Evolutionary conservation across 2,329 filamentous ascomycete species (phyloP).

Genomic region (Colletotrichum godetiae): DNA sequence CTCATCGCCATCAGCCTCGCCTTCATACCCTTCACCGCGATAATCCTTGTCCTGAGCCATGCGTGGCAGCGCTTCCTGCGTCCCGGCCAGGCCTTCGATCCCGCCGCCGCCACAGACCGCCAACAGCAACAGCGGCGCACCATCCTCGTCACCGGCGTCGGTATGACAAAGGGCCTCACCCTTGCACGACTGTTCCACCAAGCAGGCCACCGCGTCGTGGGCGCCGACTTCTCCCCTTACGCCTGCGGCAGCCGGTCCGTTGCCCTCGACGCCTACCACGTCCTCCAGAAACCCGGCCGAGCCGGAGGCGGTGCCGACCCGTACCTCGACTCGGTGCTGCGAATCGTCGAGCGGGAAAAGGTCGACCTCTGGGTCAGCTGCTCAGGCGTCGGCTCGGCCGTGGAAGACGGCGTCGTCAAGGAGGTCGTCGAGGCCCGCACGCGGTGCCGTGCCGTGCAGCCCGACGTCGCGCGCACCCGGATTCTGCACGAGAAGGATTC

Average conservation of each 20-base stretch:
- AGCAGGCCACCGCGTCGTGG: constrained; percentile 76
- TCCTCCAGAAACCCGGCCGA: constrained; percentile 45
- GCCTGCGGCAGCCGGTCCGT: constrained; percentile 69
- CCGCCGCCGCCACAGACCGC: background rate
- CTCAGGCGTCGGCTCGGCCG: constrained; percentile 73
- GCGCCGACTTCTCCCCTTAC: constrained; percentile 70
- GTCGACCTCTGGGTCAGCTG: constrained; percentile 81
- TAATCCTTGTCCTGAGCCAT: constrained; percentile 9
- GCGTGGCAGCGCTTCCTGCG: constrained; percentile 17
- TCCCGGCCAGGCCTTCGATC: background rate
- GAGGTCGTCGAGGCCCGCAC: constrained; percentile 69
- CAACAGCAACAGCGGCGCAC: constrained; percentile 38
- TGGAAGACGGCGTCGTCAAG: constrained; percentile 75
- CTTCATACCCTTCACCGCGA: constrained; percentile 25
- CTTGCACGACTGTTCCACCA: constrained; percentile 74
- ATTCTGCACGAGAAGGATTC: constrained; percentile 72
- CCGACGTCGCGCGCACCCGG: constrained; percentile 65
- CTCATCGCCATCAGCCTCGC: constrained; percentile 27
- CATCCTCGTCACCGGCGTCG: constrained; percentile 78
- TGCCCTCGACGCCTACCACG: constrained; percentile 66
- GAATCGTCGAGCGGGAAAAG: constrained; percentile 68
- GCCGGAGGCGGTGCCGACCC: constrained; percentile 44
- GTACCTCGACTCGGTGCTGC: constrained; percentile 68
- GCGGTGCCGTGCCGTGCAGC: constrained; percentile 71
- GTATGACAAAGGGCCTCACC: constrained; percentile 76